phyloP scores from a whole-genome alignment of 306 rosid species.

The Vigna trinervia region DNA sequence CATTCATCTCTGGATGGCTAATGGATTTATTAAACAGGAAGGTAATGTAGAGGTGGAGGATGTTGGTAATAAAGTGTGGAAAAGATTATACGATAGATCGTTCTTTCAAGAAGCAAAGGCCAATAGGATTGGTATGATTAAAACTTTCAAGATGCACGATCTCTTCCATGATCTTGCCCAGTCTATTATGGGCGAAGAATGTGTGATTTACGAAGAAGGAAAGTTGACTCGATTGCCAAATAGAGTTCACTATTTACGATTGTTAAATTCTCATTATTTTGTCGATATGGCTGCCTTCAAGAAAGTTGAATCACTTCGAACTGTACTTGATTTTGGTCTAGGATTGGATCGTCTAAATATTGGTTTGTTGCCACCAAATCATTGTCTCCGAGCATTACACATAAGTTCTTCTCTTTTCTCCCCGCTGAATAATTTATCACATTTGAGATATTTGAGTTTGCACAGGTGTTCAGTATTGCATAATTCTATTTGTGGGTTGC shows the following conservation, averaged over 20 bases:
- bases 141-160: not conserved
- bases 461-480: fast-evolving
- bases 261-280: not conserved
- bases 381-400: conserved; percentile 1
- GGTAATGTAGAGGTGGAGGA: too few relatives aligned
- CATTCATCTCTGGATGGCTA: too few relatives aligned
- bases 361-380: not conserved
- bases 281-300: not conserved
- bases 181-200: conserved; percentile 24
- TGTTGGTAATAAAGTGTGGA: too few relatives aligned
- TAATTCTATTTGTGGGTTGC: not conserved
- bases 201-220: not conserved
- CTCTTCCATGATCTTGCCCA: conserved; percentile 47
- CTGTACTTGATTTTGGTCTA: too few relatives aligned
- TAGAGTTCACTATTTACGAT: conserved; percentile 19
- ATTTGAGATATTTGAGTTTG: conserved; percentile 16
- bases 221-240: not conserved
- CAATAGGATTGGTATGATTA: not conserved
- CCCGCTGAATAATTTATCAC: not conserved
- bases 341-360: too few relatives aligned
- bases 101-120: too few relatives aligned
- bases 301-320: too few relatives aligned
- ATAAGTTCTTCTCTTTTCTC: not conserved
- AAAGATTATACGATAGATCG: too few relatives aligned
- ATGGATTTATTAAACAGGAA: too few relatives aligned